These are phyloP conservation scores for Fusarium domesticum DNA, from an alignment of 2,329 filamentous ascomycete genomes.

Conservation along the genomic window DNA sequence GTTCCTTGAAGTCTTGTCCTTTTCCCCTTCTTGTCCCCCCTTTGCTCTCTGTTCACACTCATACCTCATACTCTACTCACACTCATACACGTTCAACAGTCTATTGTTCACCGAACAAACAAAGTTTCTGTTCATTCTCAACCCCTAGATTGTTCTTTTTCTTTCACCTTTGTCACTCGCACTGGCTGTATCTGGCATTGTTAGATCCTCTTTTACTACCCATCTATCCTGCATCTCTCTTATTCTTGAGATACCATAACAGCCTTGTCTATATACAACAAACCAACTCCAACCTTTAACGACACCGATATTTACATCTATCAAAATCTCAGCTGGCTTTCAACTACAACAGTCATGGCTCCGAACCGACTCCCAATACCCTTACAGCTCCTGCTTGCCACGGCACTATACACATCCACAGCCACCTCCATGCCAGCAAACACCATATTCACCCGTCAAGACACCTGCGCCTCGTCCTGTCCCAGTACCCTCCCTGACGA, in stretches of 20 bases:
- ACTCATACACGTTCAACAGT: no score
- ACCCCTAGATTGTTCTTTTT: constrained; percentile 7
- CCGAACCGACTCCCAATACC: constrained; percentile 20
- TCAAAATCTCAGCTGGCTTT: background rate
- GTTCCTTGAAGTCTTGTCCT: background rate
- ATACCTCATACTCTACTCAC: no score
- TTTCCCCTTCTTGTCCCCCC: background rate
- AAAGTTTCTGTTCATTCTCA: background rate
- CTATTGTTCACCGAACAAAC: background rate
- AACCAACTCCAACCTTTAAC: constrained; percentile 5
- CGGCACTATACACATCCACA: constrained; percentile 36
- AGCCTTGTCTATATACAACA: background rate
- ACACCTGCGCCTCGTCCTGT: constrained; percentile 57
- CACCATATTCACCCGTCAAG: constrained; percentile 42
- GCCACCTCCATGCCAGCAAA: constrained; percentile 39
- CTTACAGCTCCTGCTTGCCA: constrained; percentile 39
- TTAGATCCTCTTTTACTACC: background rate
- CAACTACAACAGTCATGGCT: constrained; percentile 15
- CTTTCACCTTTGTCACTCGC: constrained; percentile 10
- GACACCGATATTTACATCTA: no score
- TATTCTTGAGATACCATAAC: constrained; percentile 1
- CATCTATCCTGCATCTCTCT: background rate
- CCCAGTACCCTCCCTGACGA: constrained; percentile 53
- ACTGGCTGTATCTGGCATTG: constrained; percentile 20
- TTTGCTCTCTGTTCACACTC: no score